Evolutionary conservation across 352 stramenopile genomes (phyloP), one percentile per base, ranked within the genome.

Genomic region (Globisporangium barbulae): DNA sequence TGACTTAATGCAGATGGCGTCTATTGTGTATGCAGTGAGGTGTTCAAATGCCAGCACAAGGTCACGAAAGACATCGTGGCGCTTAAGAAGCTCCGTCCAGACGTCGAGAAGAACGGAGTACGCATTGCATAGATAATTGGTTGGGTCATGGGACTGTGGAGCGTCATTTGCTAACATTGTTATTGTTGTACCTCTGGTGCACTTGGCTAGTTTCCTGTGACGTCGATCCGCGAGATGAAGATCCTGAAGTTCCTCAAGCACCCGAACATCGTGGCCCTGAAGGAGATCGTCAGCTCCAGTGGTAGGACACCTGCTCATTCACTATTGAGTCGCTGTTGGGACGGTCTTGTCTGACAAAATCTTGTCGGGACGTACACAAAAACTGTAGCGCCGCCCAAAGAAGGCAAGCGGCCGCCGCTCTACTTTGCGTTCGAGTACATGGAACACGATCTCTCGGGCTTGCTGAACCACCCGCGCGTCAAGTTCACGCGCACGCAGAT

Each of bases 151-250:
- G 41, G 22, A 45, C 25, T 35, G 21, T 37, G 10, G 52, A n/a
- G 3, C 21, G 22, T 41, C 42, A 9, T n/a, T 61, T 53, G 37
- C 31, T 61, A 5, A 53, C 31, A 49, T 12, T 59, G 30, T 37
- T 53, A 35, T 31, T 15, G 44, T 31, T 15, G 5, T 33, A 17
- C 56, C 5, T 28, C 2, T 56, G 25, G 13, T 49, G 10, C 39
- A 8, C 37, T 30, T 30, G 17, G 10, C 44, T 15, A 97, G 88
- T 95, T 99, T 57, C 96, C 97, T 1, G 78, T 97, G 39, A 98
- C 94, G 28, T 97, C 97, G 13, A 96, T 99, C 59, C 89, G 97
- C 15, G 97, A 99, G 71, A 99, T 99, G 73, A 98, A 98, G 79
- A 98, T 99, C 53, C 76, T 99, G 4, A 98, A 98, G 74, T 85